Evolutionary conservation across 192 early-diverging fungal genomes (phyloP).

Genomic region (Coemansia sp.): DNA sequence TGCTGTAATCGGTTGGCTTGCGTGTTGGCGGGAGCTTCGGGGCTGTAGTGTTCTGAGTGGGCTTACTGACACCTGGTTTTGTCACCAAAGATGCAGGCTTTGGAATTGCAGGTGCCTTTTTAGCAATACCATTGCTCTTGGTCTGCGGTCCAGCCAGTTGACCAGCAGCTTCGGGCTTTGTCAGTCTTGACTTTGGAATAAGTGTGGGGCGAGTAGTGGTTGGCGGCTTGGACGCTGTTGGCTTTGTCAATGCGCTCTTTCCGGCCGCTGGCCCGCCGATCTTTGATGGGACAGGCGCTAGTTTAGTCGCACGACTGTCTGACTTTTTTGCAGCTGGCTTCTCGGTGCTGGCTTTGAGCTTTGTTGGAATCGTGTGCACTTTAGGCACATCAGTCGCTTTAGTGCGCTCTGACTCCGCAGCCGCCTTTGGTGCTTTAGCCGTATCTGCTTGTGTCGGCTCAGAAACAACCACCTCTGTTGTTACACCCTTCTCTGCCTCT

Average conservation of each 20-base stretch:
- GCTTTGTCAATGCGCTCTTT: neutral
- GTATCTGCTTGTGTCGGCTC: no score
- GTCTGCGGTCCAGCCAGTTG: neutral
- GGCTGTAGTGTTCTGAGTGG: neutral
- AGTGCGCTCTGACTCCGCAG: neutral
- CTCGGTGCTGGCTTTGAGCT: neutral
- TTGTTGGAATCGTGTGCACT: neutral
- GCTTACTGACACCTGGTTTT: neutral
- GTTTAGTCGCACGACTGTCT: neutral
- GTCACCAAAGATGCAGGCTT: neutral
- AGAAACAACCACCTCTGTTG: no score
- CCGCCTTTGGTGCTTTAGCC: no score
- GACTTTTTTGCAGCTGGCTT: neutral
- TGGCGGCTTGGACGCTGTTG: neutral
- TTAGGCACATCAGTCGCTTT: neutral
- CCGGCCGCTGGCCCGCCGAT: neutral
- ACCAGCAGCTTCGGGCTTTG: constrained; percentile 8
- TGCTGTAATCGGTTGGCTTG: constrained; percentile 20
- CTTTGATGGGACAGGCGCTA: neutral
- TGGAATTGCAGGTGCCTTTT: neutral
- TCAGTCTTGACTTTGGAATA: constrained; percentile 14
- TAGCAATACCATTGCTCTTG: neutral
- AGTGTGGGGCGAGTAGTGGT: constrained; percentile 3
- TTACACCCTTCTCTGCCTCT: neutral
- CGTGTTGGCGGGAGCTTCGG: neutral